Base-by-base conservation (phyloP, 768 basidiomycete species). In the Trametes coccinea region DNA sequence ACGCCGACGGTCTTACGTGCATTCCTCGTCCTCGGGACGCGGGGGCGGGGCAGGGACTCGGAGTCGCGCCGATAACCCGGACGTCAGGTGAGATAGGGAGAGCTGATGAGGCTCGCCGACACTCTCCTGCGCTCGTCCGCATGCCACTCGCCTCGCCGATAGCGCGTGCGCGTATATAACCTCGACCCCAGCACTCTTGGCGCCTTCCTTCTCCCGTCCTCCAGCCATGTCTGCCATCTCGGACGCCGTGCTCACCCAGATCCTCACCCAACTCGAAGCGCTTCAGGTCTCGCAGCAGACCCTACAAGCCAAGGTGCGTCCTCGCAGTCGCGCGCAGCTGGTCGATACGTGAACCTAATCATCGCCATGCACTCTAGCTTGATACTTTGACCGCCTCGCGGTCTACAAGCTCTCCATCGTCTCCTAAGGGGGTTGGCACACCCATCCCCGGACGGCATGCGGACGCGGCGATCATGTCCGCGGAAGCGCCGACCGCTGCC, bases 251-350 rank as follows among this genome's bases (percentile, higher is more conserved):
- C 77, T 94, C 50, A 80, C 82, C 0, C 88, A 92, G 72, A 93
- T 94, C 57, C 79, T 93, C 8, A 75, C 78, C 5, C 87, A 88
- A 74, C 82, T 94, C 55, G 80, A 88, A 66, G 78, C 83, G 4
- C 78, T 94, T 69, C 88, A 90, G 72, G 74, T 87, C 50, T 84
- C 84, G 51, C 90, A 93, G 71, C 89, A 92, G 73, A 80, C 84
- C 0, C 78, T 93, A 69, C 88, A 92, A 66, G 86, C 89, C 27
- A 91, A 94, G 81, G 91, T 92, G 65, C 44, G 70, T 43, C n/a
- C 29, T 7, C 56, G 34, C 43, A 4, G 8, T 50, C 30, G n/a
- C 45, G 48, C 61, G 62, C 37, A 33, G 3, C n/a, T 6, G 16
- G 5, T 39, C 4, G 14, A 55, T 45, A 27, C 48, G 14, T 43